phyloP scores from a whole-genome alignment of 139 green algal species.

The Picochlorum sp. region DNA sequence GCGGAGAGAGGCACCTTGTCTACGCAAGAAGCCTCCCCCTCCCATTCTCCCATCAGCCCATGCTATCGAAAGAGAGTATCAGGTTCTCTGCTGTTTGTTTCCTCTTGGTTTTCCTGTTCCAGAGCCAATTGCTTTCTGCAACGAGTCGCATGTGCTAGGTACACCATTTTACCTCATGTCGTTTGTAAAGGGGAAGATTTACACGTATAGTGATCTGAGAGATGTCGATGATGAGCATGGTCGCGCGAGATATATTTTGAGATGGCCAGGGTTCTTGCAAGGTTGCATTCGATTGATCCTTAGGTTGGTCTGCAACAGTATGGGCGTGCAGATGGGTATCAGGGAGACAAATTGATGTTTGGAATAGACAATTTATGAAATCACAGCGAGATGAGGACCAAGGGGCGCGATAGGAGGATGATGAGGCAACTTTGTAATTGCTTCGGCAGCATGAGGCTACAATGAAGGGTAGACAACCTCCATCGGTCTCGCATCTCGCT shows the following conservation, averaged over 20 bases:
- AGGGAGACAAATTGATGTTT: constrained; percentile 49
- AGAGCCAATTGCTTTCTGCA: constrained; percentile 61
- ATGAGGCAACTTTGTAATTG: constrained; percentile 64
- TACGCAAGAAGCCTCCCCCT: constrained; percentile 94
- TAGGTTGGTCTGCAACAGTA: constrained; percentile 49
- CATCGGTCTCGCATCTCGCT: constrained; percentile 32
- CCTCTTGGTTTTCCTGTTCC: constrained; percentile 70
- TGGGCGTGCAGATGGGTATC: constrained; percentile 59
- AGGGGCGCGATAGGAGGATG: constrained; percentile 47
- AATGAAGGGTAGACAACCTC: neutral
- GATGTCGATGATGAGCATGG: neutral
- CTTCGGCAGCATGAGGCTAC: constrained; percentile 42
- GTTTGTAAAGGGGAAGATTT: constrained; percentile 62
- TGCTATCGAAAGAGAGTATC: constrained; percentile 84
- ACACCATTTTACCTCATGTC: constrained; percentile 95
- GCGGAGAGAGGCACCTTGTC: constrained; percentile 43
- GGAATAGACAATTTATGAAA: constrained; percentile 64
- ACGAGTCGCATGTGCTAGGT: constrained; percentile 68
- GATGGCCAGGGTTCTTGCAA: constrained; percentile 62
- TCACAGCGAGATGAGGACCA: constrained; percentile 23
- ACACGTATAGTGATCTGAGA: constrained; percentile 14
- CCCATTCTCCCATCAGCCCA: constrained; percentile 86
- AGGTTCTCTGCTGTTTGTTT: constrained; percentile 53
- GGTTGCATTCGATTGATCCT: constrained; percentile 68
- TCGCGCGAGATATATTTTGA: constrained; percentile 38